These are phyloP conservation scores for Candida manassasensis DNA, from an alignment of 805 yeast genomes.

Conservation along the genomic window DNA sequence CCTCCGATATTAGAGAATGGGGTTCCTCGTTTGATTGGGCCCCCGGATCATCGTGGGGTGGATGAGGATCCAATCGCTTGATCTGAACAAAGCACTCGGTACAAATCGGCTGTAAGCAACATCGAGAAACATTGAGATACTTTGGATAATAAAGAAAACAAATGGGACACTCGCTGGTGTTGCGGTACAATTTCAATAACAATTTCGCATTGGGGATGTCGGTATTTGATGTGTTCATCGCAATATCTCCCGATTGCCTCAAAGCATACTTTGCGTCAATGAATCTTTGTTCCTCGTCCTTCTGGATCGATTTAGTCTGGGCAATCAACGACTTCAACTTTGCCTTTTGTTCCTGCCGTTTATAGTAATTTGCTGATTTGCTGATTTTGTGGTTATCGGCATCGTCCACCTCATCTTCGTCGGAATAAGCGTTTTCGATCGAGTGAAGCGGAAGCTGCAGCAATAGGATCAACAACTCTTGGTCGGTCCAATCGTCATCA, in stretches of 20 bases:
- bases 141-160: constrained; percentile 86
- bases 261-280: constrained; percentile 17
- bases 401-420: constrained; percentile 56
- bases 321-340: constrained; percentile 37
- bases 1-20: constrained; percentile 72
- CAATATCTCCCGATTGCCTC: constrained; percentile 7
- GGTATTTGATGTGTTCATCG: constrained; percentile 11
- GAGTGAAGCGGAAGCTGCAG: constrained; percentile 55
- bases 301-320: constrained; percentile 24
- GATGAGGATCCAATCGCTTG: constrained; percentile 87
- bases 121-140: constrained; percentile 71
- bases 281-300: constrained; percentile 33
- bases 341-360: constrained; percentile 47
- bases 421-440: constrained; percentile 41
- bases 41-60: constrained; percentile 62
- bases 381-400: constrained; percentile 56
- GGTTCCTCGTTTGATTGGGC: constrained; percentile 33
- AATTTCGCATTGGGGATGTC: constrained; percentile 39
- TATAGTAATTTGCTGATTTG: constrained; percentile 41
- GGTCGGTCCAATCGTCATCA: constrained; percentile 66
- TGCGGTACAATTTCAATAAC: constrained; percentile 56
- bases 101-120: constrained; percentile 92
- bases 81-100: constrained; percentile 96
- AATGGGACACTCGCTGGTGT: constrained; percentile 85
- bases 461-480: constrained; percentile 50